Percentiles rank a stretch among this genome's conserved stretches.
Conservation (phyloP, 306 rosid species). For the Prinsepia uniflora region DNA sequence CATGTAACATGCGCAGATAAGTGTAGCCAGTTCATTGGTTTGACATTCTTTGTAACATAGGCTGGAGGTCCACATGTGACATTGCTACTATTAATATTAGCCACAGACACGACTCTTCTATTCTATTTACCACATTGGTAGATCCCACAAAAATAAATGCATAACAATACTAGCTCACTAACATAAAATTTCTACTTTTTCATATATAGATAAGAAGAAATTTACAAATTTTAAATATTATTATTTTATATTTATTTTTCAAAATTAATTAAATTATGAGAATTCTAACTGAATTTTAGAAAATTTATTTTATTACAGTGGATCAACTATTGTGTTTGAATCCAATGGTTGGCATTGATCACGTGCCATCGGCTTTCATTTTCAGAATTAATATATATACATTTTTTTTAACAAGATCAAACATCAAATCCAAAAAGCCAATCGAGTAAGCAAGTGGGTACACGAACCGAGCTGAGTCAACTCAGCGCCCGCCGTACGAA, state of each 20-base stretch:
- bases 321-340: not conserved
- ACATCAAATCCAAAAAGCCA: no score
- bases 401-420: no score
- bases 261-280: no score
- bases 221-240: no score
- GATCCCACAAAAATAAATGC: conserved; percentile 2
- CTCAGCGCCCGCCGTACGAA: not conserved
- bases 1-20: conserved; percentile 9
- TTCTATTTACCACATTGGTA: not conserved
- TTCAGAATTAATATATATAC: no score
- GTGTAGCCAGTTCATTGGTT: not conserved
- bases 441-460: not conserved
- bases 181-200: no score
- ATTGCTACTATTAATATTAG: not conserved
- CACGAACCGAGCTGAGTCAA: conserved; percentile 13
- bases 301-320: no score
- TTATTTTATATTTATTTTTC: no score
- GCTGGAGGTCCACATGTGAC: conserved; percentile 9
- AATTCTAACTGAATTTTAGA: no score
- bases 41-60: not conserved
- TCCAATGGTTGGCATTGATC: not conserved
- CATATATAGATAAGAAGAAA: no score
- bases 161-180: not conserved
- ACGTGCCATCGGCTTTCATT: no score
- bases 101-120: not conserved